Conservation (phyloP, 768 basidiomycete genomes). For the Cubamyces lactineus region DNA sequence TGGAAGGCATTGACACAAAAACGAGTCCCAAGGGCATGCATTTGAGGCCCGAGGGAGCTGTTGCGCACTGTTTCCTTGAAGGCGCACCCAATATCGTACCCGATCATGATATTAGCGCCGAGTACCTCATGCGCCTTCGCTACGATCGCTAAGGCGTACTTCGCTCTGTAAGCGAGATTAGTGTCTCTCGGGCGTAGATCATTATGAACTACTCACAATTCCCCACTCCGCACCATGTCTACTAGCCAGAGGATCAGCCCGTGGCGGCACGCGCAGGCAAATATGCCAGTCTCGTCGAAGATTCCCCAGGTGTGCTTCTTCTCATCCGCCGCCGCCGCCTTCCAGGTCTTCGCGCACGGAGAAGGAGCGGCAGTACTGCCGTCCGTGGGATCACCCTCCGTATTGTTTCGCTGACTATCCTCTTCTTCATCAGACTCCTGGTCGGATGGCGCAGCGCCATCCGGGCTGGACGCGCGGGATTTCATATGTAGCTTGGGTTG, state of each 20-base stretch:
- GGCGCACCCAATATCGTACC: too few species aligned
- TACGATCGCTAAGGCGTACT: conserved; percentile 26
- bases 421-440: background rate
- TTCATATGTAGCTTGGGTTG: background rate
- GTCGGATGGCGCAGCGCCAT: background rate
- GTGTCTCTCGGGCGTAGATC: too few species aligned
- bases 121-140: conserved; percentile 11
- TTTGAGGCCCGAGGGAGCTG: too few species aligned
- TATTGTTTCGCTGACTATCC: conserved; percentile 32
- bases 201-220: conserved; percentile 24
- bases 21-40: too few species aligned
- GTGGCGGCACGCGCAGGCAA: conserved; percentile 31
- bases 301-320: conserved; percentile 40
- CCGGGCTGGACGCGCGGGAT: background rate
- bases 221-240: conserved; percentile 27
- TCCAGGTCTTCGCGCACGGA: conserved; percentile 38
- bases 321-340: conserved; percentile 33
- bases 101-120: background rate
- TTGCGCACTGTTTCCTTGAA: too few species aligned
- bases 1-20: too few species aligned
- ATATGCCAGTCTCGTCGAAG: conserved; percentile 42
- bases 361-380: conserved; percentile 14
- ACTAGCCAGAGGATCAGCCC: conserved; percentile 26
- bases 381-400: conserved; percentile 27
- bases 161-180: conserved; percentile 21